Evolutionary conservation across 345 rosid species (phyloP).

Genomic region (Diplotaxis tenuifolia): DNA sequence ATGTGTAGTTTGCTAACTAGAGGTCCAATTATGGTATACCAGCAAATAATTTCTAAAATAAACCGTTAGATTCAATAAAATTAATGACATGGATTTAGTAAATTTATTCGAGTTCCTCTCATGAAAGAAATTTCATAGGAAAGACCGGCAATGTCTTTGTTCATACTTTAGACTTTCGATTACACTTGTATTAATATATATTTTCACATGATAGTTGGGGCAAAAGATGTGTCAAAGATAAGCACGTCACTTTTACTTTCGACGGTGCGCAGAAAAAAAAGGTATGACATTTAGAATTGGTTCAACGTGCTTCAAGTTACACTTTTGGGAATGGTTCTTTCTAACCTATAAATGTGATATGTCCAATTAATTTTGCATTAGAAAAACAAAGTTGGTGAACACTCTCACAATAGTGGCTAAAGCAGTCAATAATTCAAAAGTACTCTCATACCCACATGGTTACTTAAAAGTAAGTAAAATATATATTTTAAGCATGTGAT

Average conservation of each 20-base stretch:
- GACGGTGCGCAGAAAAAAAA: conserved; percentile 21
- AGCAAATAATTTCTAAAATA: too few relatives aligned
- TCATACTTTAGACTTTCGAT: background rate
- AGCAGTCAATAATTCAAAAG: conserved; percentile 16
- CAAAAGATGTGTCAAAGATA: too few relatives aligned
- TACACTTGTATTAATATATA: background rate
- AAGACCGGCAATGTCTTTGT: background rate
- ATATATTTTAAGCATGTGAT: conserved; percentile 11
- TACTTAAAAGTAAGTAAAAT: conserved; percentile 14
- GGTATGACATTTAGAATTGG: background rate
- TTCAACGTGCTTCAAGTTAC: conserved; percentile 3
- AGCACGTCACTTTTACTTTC: conserved; percentile 25
- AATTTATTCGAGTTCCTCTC: background rate
- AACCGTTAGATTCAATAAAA: too few relatives aligned
- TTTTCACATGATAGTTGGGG: background rate
- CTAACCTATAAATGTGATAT: too few relatives aligned
- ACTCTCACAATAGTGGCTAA: background rate
- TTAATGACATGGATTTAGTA: too few relatives aligned
- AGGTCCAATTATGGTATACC: too few relatives aligned
- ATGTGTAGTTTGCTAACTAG: too few relatives aligned
- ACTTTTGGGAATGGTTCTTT: conserved; percentile 1
- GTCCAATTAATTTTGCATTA: background rate
- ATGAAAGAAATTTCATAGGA: conserved; percentile 9
- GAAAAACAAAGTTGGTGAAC: conserved; percentile 10
- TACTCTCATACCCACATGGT: conserved; percentile 22